A percentile compares a stretch with the other conserved stretches of the same genome.
Evolutionary conservation across 2,329 filamentous ascomycete species (phyloP).

Genomic region (Colletotrichum godetiae): DNA sequence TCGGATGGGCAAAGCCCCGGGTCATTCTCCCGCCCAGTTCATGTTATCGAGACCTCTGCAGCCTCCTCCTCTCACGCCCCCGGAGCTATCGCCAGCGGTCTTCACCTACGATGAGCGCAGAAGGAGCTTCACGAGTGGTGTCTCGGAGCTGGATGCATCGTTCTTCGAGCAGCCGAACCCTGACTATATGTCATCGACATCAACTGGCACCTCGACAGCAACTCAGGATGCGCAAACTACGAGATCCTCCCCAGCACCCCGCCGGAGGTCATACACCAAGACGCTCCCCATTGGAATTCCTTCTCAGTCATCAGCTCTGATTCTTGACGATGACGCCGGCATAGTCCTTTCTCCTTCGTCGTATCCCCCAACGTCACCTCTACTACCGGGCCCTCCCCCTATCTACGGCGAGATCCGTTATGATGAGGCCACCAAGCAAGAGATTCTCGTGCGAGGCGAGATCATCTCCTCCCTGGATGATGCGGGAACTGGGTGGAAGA

Average conservation of each 20-base stretch:
- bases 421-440: constrained; percentile 42
- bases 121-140: constrained; percentile 46
- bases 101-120: constrained; percentile 57
- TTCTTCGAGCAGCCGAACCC: constrained; percentile 63
- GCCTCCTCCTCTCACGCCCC: constrained; percentile 62
- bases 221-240: constrained; percentile 37
- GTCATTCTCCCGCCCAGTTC: constrained; percentile 27
- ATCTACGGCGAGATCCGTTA: constrained; percentile 42
- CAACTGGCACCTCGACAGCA: constrained; percentile 38
- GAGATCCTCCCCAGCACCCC: constrained; percentile 47
- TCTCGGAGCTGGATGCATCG: constrained; percentile 48
- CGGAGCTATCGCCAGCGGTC: constrained; percentile 53
- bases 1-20: background rate
- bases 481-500: constrained; percentile 63
- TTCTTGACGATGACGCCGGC: constrained; percentile 30
- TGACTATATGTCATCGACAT: constrained; percentile 56
- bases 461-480: constrained; percentile 61
- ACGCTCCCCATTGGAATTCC: constrained; percentile 50
- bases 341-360: constrained; percentile 58
- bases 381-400: constrained; percentile 60
- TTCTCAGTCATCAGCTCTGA: constrained; percentile 34
- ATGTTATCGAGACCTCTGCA: constrained; percentile 52
- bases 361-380: constrained; percentile 59
- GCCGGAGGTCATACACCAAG: constrained; percentile 56
- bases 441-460: constrained; percentile 60